Evolutionary conservation across 345 rosid species (phyloP), one percentile per base, ranked within the genome.

Genomic region (Turnera subulata): DNA sequence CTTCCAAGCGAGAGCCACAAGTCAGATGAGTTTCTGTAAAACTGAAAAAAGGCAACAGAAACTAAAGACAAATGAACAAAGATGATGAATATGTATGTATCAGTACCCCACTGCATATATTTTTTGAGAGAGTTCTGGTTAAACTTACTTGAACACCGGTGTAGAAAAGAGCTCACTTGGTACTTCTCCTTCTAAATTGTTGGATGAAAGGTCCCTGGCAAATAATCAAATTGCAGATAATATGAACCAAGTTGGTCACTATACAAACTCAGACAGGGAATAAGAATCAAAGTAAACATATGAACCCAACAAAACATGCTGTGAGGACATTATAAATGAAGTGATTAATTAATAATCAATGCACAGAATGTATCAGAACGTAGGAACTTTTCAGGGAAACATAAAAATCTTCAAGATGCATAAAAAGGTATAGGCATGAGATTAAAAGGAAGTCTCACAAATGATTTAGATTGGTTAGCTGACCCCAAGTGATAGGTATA

Each of bases 201-300:
- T 91, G 17, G 80, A 77, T 39, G 98, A 88, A 59, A 91, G 75
- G 75, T 91, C 98, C 75, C 98, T 88, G 82, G 37, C 24, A 68
- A 43, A 44, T 32, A 49, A 67, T 51, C 25, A 6, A n/a, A n/a
- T n/a, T n/a, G n/a, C n/a, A n/a, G n/a, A n/a, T n/a, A n/a, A n/a
- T n/a, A n/a, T n/a, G n/a, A n/a, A n/a, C n/a, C n/a, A n/a, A n/a
- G n/a, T 40, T 44, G 22, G 17, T 37, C 39, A 12, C 49, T 4
- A 25, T 51, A 37, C 17, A 33, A 47, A 46, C 50, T 32, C 38
- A 55, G 11, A 55, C 46, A 25, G 17, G 10, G 40, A 11, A 53
- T 13, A 61, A 33, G 13, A 48, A 43, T 22, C 22, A 13, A 10
- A 19, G 35, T 29, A 8, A n/a, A n/a, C n/a, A 29, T 29, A 29